A percentile compares a stretch with the other conserved stretches of the same genome.
phyloP scores from a whole-genome alignment of 164 flowering plant genomes.

The Piper longum region DNA sequence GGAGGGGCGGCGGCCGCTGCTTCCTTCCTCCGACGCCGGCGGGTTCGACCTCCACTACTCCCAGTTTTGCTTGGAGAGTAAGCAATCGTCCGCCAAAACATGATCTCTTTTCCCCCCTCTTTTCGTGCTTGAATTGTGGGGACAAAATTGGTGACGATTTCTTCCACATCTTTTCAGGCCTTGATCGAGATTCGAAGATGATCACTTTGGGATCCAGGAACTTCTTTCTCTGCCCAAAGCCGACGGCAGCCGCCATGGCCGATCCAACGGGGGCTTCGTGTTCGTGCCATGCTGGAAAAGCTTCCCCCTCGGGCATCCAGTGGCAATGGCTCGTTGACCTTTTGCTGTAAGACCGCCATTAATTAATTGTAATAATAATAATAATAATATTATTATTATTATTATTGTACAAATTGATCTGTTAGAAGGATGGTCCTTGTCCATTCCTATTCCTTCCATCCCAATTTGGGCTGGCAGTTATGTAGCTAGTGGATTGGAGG shows the following conservation, averaged over 20 bases:
- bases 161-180: slow-evolving; percentile 25
- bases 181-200: slow-evolving; percentile 58
- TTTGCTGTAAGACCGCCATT: slow-evolving; percentile 14
- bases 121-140: no score
- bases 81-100: slow-evolving; percentile 8
- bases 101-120: no score
- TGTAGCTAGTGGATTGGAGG: no score
- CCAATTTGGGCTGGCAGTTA: no score
- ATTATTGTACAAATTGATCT: no score
- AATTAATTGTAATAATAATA: no score
- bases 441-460: no score
- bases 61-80: slow-evolving; percentile 87
- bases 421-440: no score
- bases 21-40: slow-evolving; percentile 28
- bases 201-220: slow-evolving; percentile 70
- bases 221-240: slow-evolving; percentile 54
- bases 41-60: slow-evolving; percentile 78
- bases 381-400: no score
- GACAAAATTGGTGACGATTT: not conserved
- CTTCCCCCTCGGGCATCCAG: slow-evolving; percentile 13
- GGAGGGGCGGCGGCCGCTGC: slow-evolving; percentile 69
- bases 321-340: slow-evolving; percentile 74
- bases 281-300: slow-evolving; percentile 48
- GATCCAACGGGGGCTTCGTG: slow-evolving; percentile 21
- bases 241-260: slow-evolving; percentile 2